Evolutionary conservation across 768 basidiomycete species (phyloP), one percentile per base, ranked within the genome.

Genomic region (Kwoniella bestiolae): DNA sequence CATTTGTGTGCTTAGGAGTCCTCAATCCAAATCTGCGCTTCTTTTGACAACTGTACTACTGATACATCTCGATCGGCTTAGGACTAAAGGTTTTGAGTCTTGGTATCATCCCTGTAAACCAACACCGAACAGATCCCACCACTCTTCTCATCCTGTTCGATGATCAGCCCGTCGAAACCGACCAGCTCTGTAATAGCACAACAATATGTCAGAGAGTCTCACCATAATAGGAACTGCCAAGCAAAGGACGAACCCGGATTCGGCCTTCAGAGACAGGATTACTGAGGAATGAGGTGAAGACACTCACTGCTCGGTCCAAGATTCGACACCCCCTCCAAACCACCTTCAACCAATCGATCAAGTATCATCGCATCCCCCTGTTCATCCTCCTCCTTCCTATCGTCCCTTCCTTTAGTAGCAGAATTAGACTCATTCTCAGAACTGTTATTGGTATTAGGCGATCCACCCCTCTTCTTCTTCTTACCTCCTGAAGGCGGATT

Each of bases 401-500:
- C 44, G 11, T 56, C 44, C 3, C 41, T 51, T 23, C 32, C 26
- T n/a, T 50, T 25, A 23, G 49, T 53, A 2, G 56, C 31, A 45
- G 31, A 0, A 38, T 32, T 55, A 8, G 53, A 23, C n/a, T 49
- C 51, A 18, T 18, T 56, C 29, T 47, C 66, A 8, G 59, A 31
- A 31, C 14, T 55, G 3, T 16, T 34, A 34, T 21, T 29, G 59
- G 25, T 57, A 9, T 25, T 51, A 11, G 69, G 52, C 28, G 69
- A 65, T 16, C 65, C 68, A 47, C 51, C 35, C 12, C 69, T 60
- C 38, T 66, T 71, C 52, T 66, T 69, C 61, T 70, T 70, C 55
- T 68, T 70, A 9, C 58, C 60, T 38, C 25, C 21, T 90, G 38
- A 1, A 23, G 29, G 29, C 8, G 55, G 86, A 18, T n/a, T n/a